Evolutionary conservation across 352 stramenopile genomes (phyloP).

Genomic region (Phytophthora tentaculata): DNA sequence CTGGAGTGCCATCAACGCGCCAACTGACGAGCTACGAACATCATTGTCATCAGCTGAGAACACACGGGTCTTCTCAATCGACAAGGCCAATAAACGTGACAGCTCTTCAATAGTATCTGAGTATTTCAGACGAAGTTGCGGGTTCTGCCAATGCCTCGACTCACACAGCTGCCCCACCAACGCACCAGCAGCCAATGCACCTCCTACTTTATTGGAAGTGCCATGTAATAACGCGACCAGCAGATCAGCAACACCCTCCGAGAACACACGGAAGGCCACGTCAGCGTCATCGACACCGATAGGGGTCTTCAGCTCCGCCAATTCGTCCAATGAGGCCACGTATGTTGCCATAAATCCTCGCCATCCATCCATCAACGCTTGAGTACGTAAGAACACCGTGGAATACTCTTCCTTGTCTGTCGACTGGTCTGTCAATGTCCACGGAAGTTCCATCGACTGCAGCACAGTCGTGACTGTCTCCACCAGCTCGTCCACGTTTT

Average conservation of each 20-base stretch:
- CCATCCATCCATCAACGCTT: slow-evolving; percentile 50
- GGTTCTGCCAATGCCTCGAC: slow-evolving; percentile 43
- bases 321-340: slow-evolving; percentile 37
- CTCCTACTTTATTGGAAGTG: slow-evolving; percentile 21
- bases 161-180: slow-evolving; percentile 46
- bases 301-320: slow-evolving; percentile 53
- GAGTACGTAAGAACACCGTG: slow-evolving; percentile 37
- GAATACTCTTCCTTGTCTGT: slow-evolving; percentile 9
- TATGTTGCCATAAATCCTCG: slow-evolving; percentile 55
- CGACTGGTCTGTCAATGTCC: slow-evolving; percentile 8
- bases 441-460: slow-evolving; percentile 32
- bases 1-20: slow-evolving; percentile 41
- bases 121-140: slow-evolving; percentile 33
- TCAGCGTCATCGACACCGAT: slow-evolving; percentile 44
- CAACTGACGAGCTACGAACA: slow-evolving; percentile 23
- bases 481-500: slow-evolving; percentile 51
- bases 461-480: slow-evolving; percentile 29
- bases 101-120: slow-evolving; percentile 32
- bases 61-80: slow-evolving; percentile 49
- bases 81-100: slow-evolving; percentile 29
- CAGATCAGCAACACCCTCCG: slow-evolving; percentile 32
- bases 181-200: slow-evolving; percentile 43
- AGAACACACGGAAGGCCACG: slow-evolving; percentile 47
- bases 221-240: slow-evolving; percentile 22
- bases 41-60: slow-evolving; percentile 33